Base-by-base conservation (phyloP, 352 stramenopile species). In the Globisporangium splendens region DNA sequence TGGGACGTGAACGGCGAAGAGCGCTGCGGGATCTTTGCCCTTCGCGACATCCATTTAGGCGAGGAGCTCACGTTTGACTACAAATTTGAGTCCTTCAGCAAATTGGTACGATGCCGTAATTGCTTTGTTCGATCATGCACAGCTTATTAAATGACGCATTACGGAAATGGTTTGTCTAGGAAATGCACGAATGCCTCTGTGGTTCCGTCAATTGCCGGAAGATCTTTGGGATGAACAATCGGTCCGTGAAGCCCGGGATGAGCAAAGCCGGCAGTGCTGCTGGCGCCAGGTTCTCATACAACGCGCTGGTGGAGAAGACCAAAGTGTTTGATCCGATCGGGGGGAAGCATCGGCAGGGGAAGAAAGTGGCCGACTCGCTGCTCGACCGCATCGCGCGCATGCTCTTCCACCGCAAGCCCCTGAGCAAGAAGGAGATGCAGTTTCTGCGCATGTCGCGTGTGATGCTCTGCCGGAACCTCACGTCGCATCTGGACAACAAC, bases 21-120 rank as follows among this genome's bases (percentile, higher is more conserved):
- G 73, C 83, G 92, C n/a, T 97, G 97, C 56, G 94, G 88, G n/a
- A 97, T 98, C 66, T 98, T 98, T 59, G 86, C 93, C 17, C 83
- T 93, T 59, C 81, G 79, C 28, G 76, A 96, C 62, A 98, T 98
- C 49, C 35, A 73, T n/a, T 33, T 61, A 1, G 90, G 91, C 21
- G 91, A 98, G 70, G 95, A 98, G 73, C 73, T 98, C 42, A 92
- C 73, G 18, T 98, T 98, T 48, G 94, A 98, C 72, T 98, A 98
- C 79, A 98, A 98, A 73, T 98, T 88, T 49, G 56, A 88, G 61
- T 75, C 68, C 10, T 86, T 86, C 47, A 82, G 70, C 66, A 67
- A 66, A 43, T 46, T 76, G 54, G 75, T 44, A 44, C 13, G 39
- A 8, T 85, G 55, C 41, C 28, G 5, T 35, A 6, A 35, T 8